A percentile compares a stretch with the other conserved stretches of the same genome.
Evolutionary conservation across 768 basidiomycete species (phyloP).

Genomic region (Boletus coccyginus): DNA sequence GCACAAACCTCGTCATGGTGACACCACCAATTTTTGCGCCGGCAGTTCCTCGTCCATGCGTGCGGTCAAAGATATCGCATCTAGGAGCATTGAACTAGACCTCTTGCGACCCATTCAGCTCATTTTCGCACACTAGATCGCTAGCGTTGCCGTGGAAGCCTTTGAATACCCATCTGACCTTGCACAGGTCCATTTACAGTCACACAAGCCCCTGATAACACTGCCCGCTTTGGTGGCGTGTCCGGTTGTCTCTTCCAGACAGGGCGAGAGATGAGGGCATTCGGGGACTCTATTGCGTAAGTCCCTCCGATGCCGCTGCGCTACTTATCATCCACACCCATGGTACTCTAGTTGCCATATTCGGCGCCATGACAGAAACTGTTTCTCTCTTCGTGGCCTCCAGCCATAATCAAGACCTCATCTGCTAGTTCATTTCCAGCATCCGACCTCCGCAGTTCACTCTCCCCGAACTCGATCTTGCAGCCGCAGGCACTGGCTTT

Average conservation of each 20-base stretch:
- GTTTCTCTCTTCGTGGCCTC: constrained; percentile 83
- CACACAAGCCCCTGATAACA: constrained; percentile 69
- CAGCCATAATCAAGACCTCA: constrained; percentile 60
- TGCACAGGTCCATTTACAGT: constrained; percentile 87
- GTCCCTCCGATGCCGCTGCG: constrained; percentile 16
- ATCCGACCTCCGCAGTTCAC: constrained; percentile 38
- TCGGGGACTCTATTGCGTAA: constrained; percentile 52
- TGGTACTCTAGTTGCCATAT: constrained; percentile 85
- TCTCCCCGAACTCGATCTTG: constrained; percentile 65
- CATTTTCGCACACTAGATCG: constrained; percentile 42
- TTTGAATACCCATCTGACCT: constrained; percentile 94
- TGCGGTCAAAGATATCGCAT: constrained; percentile 46
- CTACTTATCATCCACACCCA: constrained; percentile 24
- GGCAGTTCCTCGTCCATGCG: constrained; percentile 1
- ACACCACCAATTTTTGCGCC: background rate
- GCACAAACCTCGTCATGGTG: too few relatives aligned
- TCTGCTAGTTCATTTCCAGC: constrained; percentile 38
- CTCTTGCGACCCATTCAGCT: background rate
- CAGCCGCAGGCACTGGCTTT: constrained; percentile 77
- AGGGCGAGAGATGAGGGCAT: constrained; percentile 54
- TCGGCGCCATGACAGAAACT: constrained; percentile 87
- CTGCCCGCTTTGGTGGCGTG: constrained; percentile 55
- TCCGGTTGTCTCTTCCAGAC: constrained; percentile 62
- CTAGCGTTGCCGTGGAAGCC: constrained; percentile 83
- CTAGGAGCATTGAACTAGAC: too few relatives aligned